These are phyloP conservation scores for Platanus orientalis DNA, from an alignment of 164 flowering plant genomes.

Conservation along the genomic window DNA sequence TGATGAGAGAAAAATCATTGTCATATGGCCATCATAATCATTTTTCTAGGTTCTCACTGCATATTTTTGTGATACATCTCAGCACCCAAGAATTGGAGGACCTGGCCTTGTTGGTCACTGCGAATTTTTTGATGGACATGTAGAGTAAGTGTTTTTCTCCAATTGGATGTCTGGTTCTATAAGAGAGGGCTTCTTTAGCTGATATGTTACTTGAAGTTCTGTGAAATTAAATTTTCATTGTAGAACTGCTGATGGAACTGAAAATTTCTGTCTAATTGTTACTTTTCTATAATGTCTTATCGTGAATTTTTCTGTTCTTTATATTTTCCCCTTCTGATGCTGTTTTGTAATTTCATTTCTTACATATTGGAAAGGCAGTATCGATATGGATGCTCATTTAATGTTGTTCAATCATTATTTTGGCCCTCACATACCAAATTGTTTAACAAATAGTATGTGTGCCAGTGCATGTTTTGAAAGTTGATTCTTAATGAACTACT, in stretches of 20 bases:
- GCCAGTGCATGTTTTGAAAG: not conserved
- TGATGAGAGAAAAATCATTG: not conserved
- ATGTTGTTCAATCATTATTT: not conserved
- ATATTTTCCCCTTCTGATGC: not conserved
- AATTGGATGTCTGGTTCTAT: not conserved
- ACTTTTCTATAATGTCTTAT: not conserved
- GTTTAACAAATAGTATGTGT: not conserved
- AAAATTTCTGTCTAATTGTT: not conserved
- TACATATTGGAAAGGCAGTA: not conserved
- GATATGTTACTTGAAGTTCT: not conserved
- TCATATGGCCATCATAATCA: not conserved
- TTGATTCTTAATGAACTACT: too few relatives aligned
- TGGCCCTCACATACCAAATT: not conserved
- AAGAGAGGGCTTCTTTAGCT: not conserved
- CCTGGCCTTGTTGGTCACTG: conserved; percentile 81
- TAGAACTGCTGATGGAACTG: not conserved
- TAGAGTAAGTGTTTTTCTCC: conserved; percentile 55
- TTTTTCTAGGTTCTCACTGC: conserved; percentile 13
- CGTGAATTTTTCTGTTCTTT: not conserved
- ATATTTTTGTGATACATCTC: conserved; percentile 14
- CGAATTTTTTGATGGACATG: conserved; percentile 54
- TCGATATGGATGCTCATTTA: not conserved
- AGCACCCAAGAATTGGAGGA: conserved; percentile 87
- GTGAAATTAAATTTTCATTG: not conserved
- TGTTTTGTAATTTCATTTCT: not conserved